These are phyloP conservation scores for Blastocystis sp. DNA, from an alignment of 352 stramenopile species.

Conservation along the genomic window DNA sequence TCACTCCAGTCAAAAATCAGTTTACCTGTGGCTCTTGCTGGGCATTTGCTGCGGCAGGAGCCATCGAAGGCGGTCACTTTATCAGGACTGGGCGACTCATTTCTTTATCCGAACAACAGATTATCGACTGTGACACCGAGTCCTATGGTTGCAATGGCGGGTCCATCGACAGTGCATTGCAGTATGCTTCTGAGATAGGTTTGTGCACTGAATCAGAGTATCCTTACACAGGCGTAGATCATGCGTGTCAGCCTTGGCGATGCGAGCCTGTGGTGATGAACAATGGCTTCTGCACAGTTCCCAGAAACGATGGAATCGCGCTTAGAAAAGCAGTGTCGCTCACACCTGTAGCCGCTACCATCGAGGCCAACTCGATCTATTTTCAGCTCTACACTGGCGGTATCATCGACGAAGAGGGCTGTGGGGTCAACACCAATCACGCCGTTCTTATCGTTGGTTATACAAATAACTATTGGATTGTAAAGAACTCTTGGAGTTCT, in stretches of 20 bases:
- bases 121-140: not conserved
- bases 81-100: not conserved
- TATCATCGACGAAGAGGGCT: constrained; percentile 75
- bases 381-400: constrained; percentile 93
- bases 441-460: constrained; percentile 89
- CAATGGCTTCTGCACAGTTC: constrained; percentile 79
- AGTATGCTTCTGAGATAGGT: constrained; percentile 83
- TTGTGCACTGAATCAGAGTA: constrained; percentile 89
- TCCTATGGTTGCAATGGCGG: constrained; percentile 84
- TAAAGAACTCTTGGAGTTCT: constrained; percentile 92
- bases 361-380: constrained; percentile 83
- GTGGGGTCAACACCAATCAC: constrained; percentile 86
- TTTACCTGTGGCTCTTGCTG: not conserved
- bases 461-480: constrained; percentile 79
- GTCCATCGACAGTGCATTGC: constrained; percentile 93
- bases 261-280: constrained; percentile 71
- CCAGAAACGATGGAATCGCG: constrained; percentile 73
- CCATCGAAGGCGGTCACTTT: not conserved
- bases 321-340: constrained; percentile 82
- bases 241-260: constrained; percentile 67
- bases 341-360: constrained; percentile 84
- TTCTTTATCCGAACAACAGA: not conserved
- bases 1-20: not conserved
- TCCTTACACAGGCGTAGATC: constrained; percentile 77
- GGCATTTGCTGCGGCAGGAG: not conserved